phyloP scores from a whole-genome alignment of 192 early-diverging fungal species.

The Radiomyces spectabilis region DNA sequence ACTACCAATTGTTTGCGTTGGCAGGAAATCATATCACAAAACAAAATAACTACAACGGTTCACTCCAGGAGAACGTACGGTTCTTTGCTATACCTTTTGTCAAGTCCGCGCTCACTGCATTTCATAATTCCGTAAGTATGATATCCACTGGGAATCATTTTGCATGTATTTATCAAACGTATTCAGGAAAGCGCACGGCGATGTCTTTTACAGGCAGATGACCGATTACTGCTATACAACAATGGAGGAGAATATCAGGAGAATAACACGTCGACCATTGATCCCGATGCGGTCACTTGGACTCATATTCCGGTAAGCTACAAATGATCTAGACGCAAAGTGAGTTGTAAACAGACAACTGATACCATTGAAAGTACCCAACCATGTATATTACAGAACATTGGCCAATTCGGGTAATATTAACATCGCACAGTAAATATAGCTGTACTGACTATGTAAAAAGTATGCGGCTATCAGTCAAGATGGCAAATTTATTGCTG shows the following conservation, averaged over 20 bases:
- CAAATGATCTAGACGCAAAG: background rate
- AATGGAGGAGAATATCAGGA: constrained; percentile 49
- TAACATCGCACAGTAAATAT: too few species aligned
- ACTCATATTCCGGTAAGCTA: constrained; percentile 54
- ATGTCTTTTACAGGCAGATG: constrained; percentile 59
- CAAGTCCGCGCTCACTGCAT: constrained; percentile 37
- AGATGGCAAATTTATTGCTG: constrained; percentile 69
- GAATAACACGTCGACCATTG: constrained; percentile 50
- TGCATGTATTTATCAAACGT: background rate
- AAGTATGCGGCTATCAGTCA: constrained; percentile 61
- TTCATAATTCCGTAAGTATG: constrained; percentile 30
- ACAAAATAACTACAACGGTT: background rate
- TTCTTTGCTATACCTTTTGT: constrained; percentile 51
- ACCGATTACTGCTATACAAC: constrained; percentile 58
- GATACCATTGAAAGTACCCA: constrained; percentile 42
- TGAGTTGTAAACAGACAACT: background rate
- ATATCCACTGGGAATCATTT: background rate
- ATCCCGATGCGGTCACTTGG: constrained; percentile 67
- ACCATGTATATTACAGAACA: constrained; percentile 67
- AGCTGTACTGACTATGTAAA: background rate
- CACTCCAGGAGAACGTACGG: constrained; percentile 9
- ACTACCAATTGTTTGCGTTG: constrained; percentile 60
- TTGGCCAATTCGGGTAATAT: constrained; percentile 73
- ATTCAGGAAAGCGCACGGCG: constrained; percentile 45
- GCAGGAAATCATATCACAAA: constrained; percentile 22